Percentiles rank a stretch among this genome's conserved stretches.
Evolutionary conservation across 2,329 filamentous ascomycete genomes (phyloP).

Genomic region (Stemphylium lycopersici): DNA sequence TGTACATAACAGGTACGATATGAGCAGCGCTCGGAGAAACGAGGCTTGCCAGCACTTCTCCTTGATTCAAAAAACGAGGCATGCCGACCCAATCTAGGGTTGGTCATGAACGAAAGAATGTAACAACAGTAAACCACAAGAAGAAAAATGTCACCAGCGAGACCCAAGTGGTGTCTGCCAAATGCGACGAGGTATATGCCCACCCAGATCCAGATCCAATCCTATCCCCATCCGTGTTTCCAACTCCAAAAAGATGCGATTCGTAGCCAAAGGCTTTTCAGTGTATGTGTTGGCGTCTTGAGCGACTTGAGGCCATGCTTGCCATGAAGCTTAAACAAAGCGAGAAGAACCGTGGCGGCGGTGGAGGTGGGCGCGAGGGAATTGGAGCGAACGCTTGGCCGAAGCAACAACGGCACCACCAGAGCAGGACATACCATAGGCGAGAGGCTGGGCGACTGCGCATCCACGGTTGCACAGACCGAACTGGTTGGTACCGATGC

Average conservation of each 20-base stretch:
- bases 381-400: constrained; percentile 23
- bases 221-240: constrained; percentile 12
- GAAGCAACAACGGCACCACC: constrained; percentile 35
- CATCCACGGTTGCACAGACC: constrained; percentile 54
- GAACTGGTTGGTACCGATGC: constrained; percentile 51
- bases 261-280: constrained; percentile 14
- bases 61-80: constrained; percentile 17
- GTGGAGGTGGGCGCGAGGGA: constrained; percentile 38
- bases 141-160: constrained; percentile 13
- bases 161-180: constrained; percentile 16
- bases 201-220: constrained; percentile 19
- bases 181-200: constrained; percentile 21
- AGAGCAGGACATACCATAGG: constrained; percentile 51
- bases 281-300: constrained; percentile 9
- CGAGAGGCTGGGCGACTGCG: constrained; percentile 50
- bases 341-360: constrained; percentile 35
- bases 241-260: constrained; percentile 34
- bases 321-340: constrained; percentile 23
- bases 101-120: constrained; percentile 25
- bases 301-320: constrained; percentile 1
- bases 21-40: constrained; percentile 12
- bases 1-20: constrained; percentile 18
- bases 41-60: constrained; percentile 19
- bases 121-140: constrained; percentile 12
- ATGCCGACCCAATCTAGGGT: constrained; percentile 17